These are phyloP conservation scores for Berkeleyomyces rouxiae DNA, from an alignment of 2,329 filamentous ascomycete genomes.

Conservation along the genomic window DNA sequence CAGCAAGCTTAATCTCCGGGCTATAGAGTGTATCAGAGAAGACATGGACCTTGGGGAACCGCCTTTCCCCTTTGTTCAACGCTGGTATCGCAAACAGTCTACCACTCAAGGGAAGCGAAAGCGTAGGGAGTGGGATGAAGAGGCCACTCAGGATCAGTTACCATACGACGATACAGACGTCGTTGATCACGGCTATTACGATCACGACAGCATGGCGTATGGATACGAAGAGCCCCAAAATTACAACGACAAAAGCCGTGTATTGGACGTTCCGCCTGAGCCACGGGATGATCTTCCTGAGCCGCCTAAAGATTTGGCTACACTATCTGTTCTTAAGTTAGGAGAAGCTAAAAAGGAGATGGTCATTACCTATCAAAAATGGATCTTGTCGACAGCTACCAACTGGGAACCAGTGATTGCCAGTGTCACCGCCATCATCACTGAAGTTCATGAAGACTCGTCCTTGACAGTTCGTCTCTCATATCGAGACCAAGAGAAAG, in stretches of 20 bases:
- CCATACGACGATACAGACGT: conserved; percentile 12
- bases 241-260: background rate
- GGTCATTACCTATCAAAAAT: conserved; percentile 52
- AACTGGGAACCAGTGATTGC: conserved; percentile 49
- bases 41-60: conserved; percentile 53
- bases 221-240: conserved; percentile 21
- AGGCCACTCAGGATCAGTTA: conserved; percentile 23
- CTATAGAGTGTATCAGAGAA: conserved; percentile 70
- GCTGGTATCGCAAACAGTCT: conserved; percentile 64
- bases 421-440: conserved; percentile 48
- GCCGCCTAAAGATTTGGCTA: conserved; percentile 39
- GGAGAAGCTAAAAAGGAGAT: conserved; percentile 39
- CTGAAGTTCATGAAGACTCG: conserved; percentile 35
- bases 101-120: conserved; percentile 32
- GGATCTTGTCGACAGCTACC: conserved; percentile 42
- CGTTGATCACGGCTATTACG: conserved; percentile 1
- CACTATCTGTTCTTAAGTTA: conserved; percentile 33
- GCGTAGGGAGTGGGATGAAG: conserved; percentile 25
- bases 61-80: conserved; percentile 77
- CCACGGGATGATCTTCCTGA: conserved; percentile 40
- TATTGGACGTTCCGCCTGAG: background rate
- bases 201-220: background rate
- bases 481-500: conserved; percentile 44
- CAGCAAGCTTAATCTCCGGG: conserved; percentile 54
- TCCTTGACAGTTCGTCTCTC: conserved; percentile 48